Base-by-base conservation (phyloP, 768 basidiomycete genomes). In the Clathrus columnatus region DNA sequence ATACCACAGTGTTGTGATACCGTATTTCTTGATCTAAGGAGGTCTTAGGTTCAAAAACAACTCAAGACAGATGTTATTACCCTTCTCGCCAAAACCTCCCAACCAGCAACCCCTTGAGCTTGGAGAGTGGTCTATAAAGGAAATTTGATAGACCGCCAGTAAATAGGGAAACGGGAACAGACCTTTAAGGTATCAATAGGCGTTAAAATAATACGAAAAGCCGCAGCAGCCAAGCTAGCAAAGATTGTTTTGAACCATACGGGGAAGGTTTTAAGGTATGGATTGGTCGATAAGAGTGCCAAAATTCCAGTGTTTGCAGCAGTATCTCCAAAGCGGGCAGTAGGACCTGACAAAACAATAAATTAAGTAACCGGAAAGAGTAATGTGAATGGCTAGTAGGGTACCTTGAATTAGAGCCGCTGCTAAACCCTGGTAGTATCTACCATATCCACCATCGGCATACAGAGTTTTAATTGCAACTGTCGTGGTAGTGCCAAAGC, bases 241-340 rank as follows among this genome's bases (percentile, higher is more conserved):
- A 91, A 90, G 17, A 84, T 66, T 0, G 92, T 91, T 73, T 96
- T 85, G 64, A 88, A 64, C 23, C 77, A 70, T 0, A 72, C 60
- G 0, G 87, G 88, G 8, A 90, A 74, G 20, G 72, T 66, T 60
- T 70, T 80, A 72, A 90, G 77, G 62, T 83, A 85, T 0, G 80
- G 69, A 67, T 96, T 87, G 4, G 84, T 85, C 56, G 85, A 69
- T 23, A 97, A 75, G 2, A 97, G 75, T 0, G 91, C 92, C 20
- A 95, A 76, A 57, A 96, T 91, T 7, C 92, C 94, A 0, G 79
- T 90, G 65, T 97, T 96, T 20, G 94, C 91, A 1, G 91, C 91
- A 2, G 95, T 97, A 68, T 98, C 95, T 0, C 92, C 93, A 66
- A 98, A 97, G 11, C 95, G 63, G 0, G 75, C 65, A n/a, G 69